Conservation (phyloP, 108 stramenopile species). For the Seminavis robusta region DNA sequence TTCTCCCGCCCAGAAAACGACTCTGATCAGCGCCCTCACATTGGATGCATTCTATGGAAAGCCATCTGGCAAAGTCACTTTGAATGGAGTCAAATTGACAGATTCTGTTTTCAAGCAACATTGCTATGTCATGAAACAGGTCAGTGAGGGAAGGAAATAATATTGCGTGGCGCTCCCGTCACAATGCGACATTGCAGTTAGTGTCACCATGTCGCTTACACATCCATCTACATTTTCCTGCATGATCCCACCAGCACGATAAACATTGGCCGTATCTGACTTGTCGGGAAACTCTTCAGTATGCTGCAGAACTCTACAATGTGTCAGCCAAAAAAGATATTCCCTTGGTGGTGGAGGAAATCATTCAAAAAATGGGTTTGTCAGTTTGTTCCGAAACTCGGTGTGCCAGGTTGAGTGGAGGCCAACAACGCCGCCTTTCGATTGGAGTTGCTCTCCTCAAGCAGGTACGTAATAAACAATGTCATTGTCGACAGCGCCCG, state of each 20-base stretch:
- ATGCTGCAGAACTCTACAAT: conserved; percentile 10
- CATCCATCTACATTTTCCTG: conserved; percentile 4
- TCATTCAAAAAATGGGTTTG: conserved; percentile 5
- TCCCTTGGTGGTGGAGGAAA: background rate
- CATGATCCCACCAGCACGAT: conserved; percentile 6
- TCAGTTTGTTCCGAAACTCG: conserved; percentile 8
- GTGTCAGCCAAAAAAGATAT: background rate
- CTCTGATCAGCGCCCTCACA: no score
- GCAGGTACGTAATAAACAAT: conserved; percentile 61
- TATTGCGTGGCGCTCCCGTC: background rate
- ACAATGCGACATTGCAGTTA: background rate
- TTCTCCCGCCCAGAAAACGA: background rate
- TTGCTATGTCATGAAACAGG: conserved; percentile 15
- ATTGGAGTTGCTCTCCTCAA: conserved; percentile 77
- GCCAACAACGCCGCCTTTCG: conserved; percentile 22
- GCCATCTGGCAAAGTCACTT: conserved; percentile 1
- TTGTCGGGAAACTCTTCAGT: conserved; percentile 5
- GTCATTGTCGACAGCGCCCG: conserved; percentile 6
- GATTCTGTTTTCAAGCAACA: conserved; percentile 3
- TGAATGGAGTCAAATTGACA: conserved; percentile 4
- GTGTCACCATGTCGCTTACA: conserved; percentile 1
- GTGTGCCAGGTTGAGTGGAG: conserved; percentile 6
- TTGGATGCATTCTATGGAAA: no score
- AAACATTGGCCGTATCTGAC: conserved; percentile 18
- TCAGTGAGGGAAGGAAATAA: background rate